Evolutionary conservation across 2,329 filamentous ascomycete genomes (phyloP).

Genomic region (Xylariaceae sp.): DNA sequence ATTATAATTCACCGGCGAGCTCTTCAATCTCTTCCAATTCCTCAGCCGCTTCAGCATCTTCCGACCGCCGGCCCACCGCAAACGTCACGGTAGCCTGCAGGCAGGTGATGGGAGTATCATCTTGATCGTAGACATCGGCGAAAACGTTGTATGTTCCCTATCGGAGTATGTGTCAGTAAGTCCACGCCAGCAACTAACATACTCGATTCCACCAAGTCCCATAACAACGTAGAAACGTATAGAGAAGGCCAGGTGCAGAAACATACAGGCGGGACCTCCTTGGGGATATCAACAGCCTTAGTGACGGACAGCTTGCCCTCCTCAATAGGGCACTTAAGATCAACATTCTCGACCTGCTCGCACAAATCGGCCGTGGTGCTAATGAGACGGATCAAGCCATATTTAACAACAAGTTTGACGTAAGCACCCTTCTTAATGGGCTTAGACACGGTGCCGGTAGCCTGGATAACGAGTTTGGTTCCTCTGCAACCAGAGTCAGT

Average conservation of each 20-base stretch:
- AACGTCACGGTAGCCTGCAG: conserved; percentile 72
- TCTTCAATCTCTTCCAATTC: not conserved
- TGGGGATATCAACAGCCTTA: conserved; percentile 81
- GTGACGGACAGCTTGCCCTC: conserved; percentile 68
- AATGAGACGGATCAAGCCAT: conserved; percentile 86
- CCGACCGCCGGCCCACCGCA: conserved; percentile 38
- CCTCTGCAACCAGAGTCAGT: conserved; percentile 53
- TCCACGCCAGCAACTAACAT: too few relatives aligned
- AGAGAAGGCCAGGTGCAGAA: too few relatives aligned
- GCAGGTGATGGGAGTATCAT: conserved; percentile 77
- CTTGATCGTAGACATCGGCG: conserved; percentile 75
- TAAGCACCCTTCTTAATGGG: conserved; percentile 73
- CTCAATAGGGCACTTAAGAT: conserved; percentile 83
- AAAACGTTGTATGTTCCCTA: conserved; percentile 87
- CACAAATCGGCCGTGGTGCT: conserved; percentile 79
- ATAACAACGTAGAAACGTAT: too few relatives aligned
- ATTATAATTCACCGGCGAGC: conserved; percentile 10
- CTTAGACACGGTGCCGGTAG: conserved; percentile 69
- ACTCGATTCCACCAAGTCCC: too few relatives aligned
- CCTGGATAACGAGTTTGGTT: conserved; percentile 70
- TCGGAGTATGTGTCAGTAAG: not conserved
- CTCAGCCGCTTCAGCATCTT: not conserved
- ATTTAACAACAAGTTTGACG: conserved; percentile 82
- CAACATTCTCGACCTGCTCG: conserved; percentile 82
- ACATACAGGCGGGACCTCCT: conserved; percentile 82